Percentiles rank a stretch among this genome's conserved stretches.
Conservation (phyloP, 1,284 basidiomycete genomes). For the Hortiboletus rubellus region DNA sequence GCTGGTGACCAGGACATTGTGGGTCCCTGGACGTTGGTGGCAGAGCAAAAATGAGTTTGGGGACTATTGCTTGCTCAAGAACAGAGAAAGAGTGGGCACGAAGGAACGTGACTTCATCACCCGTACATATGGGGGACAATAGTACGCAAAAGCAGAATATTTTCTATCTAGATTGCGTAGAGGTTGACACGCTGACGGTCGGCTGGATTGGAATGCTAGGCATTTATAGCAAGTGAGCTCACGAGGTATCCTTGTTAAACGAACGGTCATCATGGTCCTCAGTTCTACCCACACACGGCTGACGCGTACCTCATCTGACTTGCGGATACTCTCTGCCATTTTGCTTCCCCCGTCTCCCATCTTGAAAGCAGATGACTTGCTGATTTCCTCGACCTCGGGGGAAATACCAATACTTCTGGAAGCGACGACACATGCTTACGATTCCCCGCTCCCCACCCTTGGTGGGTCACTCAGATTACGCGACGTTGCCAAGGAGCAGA, state of each 20-base stretch:
- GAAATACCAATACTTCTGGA: constrained; percentile 59
- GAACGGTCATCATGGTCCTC: constrained; percentile 16
- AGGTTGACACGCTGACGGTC: constrained; percentile 22
- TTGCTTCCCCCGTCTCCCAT: constrained; percentile 52
- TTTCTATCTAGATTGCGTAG: constrained; percentile 10
- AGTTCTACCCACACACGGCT: constrained; percentile 19
- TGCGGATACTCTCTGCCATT: constrained; percentile 25
- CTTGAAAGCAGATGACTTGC: constrained; percentile 41
- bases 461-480: not conserved
- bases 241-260: not conserved
- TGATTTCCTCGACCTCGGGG: constrained; percentile 46
- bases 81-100: constrained; percentile 42
- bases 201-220: constrained; percentile 23
- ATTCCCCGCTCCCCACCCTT: not conserved
- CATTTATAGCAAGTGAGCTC: constrained; percentile 9
- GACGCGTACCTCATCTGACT: constrained; percentile 40
- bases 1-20: constrained; percentile 70
- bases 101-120: constrained; percentile 41
- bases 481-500: constrained; percentile 7
- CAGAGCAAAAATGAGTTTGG: constrained; percentile 62
- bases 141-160: constrained; percentile 7
- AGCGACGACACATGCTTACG: constrained; percentile 2
- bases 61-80: constrained; percentile 70
- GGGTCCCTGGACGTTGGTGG: constrained; percentile 74
- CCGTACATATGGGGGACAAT: constrained; percentile 4